Percentiles rank a stretch among this genome's conserved stretches.
Evolutionary conservation across 768 basidiomycete genomes (phyloP).

Genomic region (Phaeotremella skinneri): DNA sequence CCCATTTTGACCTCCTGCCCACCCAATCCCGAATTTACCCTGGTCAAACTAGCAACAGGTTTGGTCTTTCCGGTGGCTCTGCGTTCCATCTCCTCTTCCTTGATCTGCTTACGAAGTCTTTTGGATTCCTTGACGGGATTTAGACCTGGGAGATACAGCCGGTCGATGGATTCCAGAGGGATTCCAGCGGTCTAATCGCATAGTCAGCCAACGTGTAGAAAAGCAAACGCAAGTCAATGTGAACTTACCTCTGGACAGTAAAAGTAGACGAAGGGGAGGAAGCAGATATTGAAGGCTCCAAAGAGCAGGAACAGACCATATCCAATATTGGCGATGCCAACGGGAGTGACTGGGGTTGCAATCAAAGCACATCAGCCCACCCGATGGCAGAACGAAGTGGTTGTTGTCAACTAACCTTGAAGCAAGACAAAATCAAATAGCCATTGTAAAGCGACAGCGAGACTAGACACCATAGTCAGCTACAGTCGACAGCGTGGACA

Average conservation of each 20-base stretch:
- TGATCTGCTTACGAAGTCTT: conserved; percentile 10
- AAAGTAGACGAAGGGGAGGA: conserved; percentile 33
- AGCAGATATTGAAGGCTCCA: conserved; percentile 27
- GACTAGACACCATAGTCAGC: conserved; percentile 7
- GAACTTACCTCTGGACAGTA: conserved; percentile 29
- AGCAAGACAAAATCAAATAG: conserved; percentile 27
- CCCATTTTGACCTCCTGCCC: too few relatives aligned
- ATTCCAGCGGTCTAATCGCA: conserved; percentile 24
- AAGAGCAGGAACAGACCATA: conserved; percentile 32
- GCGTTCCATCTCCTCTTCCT: conserved; percentile 1
- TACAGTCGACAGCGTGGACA: neutral
- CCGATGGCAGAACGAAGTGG: conserved; percentile 20
- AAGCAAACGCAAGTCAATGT: neutral
- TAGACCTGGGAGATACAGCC: conserved; percentile 20
- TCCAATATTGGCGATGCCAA: conserved; percentile 19
- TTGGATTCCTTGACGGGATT: conserved; percentile 23
- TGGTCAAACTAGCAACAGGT: neutral
- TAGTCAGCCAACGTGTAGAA: neutral
- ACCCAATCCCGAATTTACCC: conserved; percentile 1
- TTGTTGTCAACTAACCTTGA: conserved; percentile 15
- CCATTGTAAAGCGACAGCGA: conserved; percentile 25
- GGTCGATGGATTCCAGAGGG: conserved; percentile 31
- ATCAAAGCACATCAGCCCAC: neutral
- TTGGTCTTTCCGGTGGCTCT: neutral
- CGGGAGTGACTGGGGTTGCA: conserved; percentile 15